These are phyloP conservation scores for Yueomyces sp. DNA, from an alignment of 805 yeast genomes.

Conservation along the genomic window DNA sequence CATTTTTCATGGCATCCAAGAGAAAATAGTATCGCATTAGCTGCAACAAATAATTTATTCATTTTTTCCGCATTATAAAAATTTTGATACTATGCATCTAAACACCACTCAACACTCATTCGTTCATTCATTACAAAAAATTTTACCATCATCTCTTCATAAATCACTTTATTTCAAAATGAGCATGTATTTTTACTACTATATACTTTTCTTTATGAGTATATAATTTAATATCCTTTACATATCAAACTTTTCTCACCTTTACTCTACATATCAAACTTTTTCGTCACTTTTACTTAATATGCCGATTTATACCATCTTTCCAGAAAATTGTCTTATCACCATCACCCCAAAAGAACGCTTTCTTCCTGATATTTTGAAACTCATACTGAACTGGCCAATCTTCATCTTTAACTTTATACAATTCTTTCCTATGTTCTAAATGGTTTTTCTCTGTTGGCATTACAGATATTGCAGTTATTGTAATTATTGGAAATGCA, in stretches of 20 bases:
- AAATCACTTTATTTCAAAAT: too few relatives aligned
- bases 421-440: conserved; percentile 65
- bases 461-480: conserved; percentile 66
- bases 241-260: too few relatives aligned
- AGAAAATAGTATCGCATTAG: conserved; percentile 93
- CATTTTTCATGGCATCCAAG: conserved; percentile 98
- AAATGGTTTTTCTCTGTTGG: conserved; percentile 77
- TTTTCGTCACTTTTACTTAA: too few relatives aligned
- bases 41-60: conserved; percentile 91
- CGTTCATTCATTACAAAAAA: too few relatives aligned
- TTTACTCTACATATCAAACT: too few relatives aligned
- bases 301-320: conserved; percentile 71
- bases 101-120: too few relatives aligned
- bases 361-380: conserved; percentile 75
- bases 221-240: too few relatives aligned
- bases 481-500: conserved; percentile 67
- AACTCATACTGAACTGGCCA: conserved; percentile 83
- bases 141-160: too few relatives aligned
- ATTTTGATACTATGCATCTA: too few relatives aligned
- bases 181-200: too few relatives aligned
- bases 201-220: too few relatives aligned
- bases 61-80: conserved; percentile 60
- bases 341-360: conserved; percentile 97
- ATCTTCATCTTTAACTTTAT: conserved; percentile 62
- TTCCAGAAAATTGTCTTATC: conserved; percentile 95